Conservation (phyloP, 1,139 yeast genomes). For the Yamadazyma buinensis region DNA sequence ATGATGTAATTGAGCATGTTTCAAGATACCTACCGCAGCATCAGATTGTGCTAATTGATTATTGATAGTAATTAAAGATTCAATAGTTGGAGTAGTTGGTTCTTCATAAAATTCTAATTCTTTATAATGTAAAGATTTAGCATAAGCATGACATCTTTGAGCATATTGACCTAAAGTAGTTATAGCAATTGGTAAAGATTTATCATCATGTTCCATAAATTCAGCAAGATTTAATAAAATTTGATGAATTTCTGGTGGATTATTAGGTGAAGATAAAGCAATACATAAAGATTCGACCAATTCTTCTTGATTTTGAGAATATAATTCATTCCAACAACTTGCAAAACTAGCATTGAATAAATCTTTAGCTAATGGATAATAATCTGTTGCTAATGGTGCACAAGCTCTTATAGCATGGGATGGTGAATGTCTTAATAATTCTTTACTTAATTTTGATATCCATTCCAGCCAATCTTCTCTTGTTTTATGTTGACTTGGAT, state of each 20-base stretch:
- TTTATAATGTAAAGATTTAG: slow-evolving; percentile 93
- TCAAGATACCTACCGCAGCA: slow-evolving; percentile 95
- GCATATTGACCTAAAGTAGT: slow-evolving; percentile 90
- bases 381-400: slow-evolving; percentile 83
- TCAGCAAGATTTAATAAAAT: slow-evolving; percentile 86
- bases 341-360: slow-evolving; percentile 93
- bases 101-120: slow-evolving; percentile 93
- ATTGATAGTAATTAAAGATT: slow-evolving; percentile 85
- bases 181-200: slow-evolving; percentile 85
- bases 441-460: slow-evolving; percentile 85
- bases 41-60: slow-evolving; percentile 95
- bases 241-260: slow-evolving; percentile 95
- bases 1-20: slow-evolving; percentile 93
- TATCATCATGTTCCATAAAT: slow-evolving; percentile 96
- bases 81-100: slow-evolving; percentile 89
- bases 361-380: slow-evolving; percentile 86
- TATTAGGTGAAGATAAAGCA: slow-evolving; percentile 85
- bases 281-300: slow-evolving; percentile 79
- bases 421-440: slow-evolving; percentile 85
- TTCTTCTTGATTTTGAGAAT: slow-evolving; percentile 90
- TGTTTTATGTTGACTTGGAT: slow-evolving; percentile 81
- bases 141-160: slow-evolving; percentile 94
- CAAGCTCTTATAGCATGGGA: slow-evolving; percentile 94
- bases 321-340: slow-evolving; percentile 92
- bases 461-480: slow-evolving; percentile 98